A percentile compares a stretch with the other conserved stretches of the same genome.
Evolutionary conservation across 768 basidiomycete species (phyloP).

Genomic region (Cubamyces sp.): DNA sequence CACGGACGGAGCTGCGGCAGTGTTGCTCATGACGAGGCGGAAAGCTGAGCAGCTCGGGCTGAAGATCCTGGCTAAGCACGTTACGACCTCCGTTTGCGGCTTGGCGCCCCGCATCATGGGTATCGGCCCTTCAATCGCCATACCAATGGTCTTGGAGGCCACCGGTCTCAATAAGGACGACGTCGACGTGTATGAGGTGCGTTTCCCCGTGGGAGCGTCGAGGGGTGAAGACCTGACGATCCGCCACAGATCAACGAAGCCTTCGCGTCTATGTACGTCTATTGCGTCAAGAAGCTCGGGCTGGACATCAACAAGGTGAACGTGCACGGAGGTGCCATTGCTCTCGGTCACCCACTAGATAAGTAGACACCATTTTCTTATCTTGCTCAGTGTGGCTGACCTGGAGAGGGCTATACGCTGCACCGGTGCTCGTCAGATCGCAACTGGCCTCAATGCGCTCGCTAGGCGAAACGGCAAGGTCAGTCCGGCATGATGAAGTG

Average conservation of each 20-base stretch:
- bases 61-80: constrained; percentile 74
- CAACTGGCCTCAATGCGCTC: constrained; percentile 79
- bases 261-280: constrained; percentile 83
- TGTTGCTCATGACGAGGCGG: constrained; percentile 77
- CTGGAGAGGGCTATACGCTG: constrained; percentile 51
- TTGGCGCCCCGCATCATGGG: constrained; percentile 86
- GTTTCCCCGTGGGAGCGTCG: not conserved
- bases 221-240: not conserved
- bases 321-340: constrained; percentile 91
- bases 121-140: constrained; percentile 82
- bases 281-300: constrained; percentile 67
- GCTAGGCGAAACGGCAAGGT: constrained; percentile 72
- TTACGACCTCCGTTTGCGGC: constrained; percentile 75
- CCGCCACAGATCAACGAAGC: constrained; percentile 81
- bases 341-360: constrained; percentile 84
- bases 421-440: constrained; percentile 85
- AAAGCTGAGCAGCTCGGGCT: constrained; percentile 80
- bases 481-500: constrained; percentile 29
- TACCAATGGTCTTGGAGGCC: constrained; percentile 73
- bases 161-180: constrained; percentile 68
- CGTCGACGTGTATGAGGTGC: constrained; percentile 80
- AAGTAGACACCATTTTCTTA: constrained; percentile 39
- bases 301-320: constrained; percentile 74
- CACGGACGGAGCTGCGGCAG: constrained; percentile 83
- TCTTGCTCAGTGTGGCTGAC: constrained; percentile 23